phyloP scores from a whole-genome alignment of 2,329 filamentous ascomycete genomes.

The Pseudopithomyces maydicus region DNA sequence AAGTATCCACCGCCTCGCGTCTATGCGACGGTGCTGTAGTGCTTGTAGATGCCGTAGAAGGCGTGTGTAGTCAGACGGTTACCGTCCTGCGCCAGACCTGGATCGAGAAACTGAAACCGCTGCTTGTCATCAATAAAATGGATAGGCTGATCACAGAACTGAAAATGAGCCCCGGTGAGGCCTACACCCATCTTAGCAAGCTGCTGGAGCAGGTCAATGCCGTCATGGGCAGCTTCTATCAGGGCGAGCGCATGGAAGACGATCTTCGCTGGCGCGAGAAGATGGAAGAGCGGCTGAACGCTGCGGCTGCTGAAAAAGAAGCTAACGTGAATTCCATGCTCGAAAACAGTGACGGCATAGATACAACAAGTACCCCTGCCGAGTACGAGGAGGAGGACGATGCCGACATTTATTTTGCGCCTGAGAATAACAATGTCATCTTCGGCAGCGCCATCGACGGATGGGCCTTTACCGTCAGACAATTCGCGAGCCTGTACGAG shows the following conservation, averaged over 20 bases:
- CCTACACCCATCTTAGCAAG: constrained; percentile 86
- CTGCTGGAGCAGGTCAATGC: constrained; percentile 96
- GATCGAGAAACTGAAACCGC: constrained; percentile 91
- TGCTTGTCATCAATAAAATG: constrained; percentile 98
- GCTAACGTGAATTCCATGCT: constrained; percentile 49
- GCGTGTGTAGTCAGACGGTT: constrained; percentile 97
- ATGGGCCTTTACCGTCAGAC: constrained; percentile 97
- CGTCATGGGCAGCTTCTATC: constrained; percentile 95
- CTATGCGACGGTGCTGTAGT: constrained; percentile 94
- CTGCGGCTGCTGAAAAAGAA: constrained; percentile 69
- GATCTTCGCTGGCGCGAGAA: constrained; percentile 94
- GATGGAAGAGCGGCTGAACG: constrained; percentile 83
- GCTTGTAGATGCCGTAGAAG: constrained; percentile 94
- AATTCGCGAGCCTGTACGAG: constrained; percentile 92
- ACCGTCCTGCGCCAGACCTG: constrained; percentile 94
- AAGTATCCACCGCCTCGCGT: constrained; percentile 93
- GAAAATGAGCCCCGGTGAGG: constrained; percentile 89
- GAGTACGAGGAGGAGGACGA: constrained; percentile 91
- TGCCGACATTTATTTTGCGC: constrained; percentile 96
- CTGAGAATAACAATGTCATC: constrained; percentile 98
- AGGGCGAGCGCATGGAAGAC: constrained; percentile 98
- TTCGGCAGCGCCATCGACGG: constrained; percentile 97
- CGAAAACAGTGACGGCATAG: constrained; percentile 61
- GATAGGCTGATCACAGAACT: constrained; percentile 92
- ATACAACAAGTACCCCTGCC: constrained; percentile 54